Percentiles rank a stretch among this genome's conserved stretches.
Conservation (phyloP, 164 flowering plant species). For the Stephania japonica region DNA sequence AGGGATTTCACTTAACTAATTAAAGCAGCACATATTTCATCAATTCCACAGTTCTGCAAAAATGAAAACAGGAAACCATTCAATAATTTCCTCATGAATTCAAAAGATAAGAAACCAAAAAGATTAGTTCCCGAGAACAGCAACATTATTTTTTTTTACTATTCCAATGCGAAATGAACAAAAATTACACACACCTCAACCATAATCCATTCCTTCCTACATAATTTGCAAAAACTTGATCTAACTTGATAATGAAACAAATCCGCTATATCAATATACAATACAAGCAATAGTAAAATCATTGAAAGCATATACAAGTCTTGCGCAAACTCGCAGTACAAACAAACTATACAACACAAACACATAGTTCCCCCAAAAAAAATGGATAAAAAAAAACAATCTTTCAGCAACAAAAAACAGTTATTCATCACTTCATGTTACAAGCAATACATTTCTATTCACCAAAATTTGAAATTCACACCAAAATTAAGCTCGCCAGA, state of each 20-base stretch:
- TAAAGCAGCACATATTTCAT: constrained; percentile 11
- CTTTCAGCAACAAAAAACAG: background rate
- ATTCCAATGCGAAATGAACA: background rate
- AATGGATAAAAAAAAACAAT: background rate
- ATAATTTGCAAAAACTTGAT: background rate
- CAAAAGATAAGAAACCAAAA: background rate
- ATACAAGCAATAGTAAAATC: background rate
- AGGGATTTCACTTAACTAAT: background rate
- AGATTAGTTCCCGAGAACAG: background rate
- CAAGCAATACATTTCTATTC: background rate
- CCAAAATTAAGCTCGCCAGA: background rate
- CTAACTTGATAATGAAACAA: background rate
- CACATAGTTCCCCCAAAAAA: background rate
- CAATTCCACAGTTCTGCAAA: constrained; percentile 16
- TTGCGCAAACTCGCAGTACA: background rate
- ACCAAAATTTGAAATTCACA: constrained; percentile 6
- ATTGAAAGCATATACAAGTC: background rate
- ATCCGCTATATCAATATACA: background rate
- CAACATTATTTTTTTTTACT: background rate
- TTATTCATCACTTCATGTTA: background rate
- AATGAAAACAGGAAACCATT: constrained; percentile 24
- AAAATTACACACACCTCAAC: background rate
- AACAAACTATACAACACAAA: background rate
- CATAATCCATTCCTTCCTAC: background rate
- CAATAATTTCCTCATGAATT: constrained; percentile 4